Conservation (phyloP, 208 protist species). For the Acanthamoeba royreba region DNA sequence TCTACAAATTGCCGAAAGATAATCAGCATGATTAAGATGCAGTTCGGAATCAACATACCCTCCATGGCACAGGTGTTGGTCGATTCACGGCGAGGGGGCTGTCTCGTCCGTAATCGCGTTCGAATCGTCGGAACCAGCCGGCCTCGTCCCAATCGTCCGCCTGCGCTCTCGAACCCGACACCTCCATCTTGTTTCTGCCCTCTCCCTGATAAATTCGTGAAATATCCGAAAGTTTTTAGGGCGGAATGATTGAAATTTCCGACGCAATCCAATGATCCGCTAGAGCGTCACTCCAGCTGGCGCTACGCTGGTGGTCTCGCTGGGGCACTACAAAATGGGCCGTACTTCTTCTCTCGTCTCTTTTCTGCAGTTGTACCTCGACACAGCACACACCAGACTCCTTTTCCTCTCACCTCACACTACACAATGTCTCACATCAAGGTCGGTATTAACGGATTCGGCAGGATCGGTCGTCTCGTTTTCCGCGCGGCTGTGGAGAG, state of each 20-base stretch:
- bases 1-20: neutral
- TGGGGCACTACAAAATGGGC: neutral
- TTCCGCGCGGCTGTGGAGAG: conserved; percentile 84
- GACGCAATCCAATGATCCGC: neutral
- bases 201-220: neutral
- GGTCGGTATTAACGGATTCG: conserved; percentile 96
- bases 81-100: neutral
- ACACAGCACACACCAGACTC: neutral
- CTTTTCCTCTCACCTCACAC: neutral
- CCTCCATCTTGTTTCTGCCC: too few relatives aligned
- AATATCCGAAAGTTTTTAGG: neutral
- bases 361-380: neutral
- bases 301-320: neutral
- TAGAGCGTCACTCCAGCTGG: neutral
- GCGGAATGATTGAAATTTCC: conserved; percentile 29
- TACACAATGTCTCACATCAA: conserved; percentile 45
- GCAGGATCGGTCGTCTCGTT: conserved; percentile 91
- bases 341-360: neutral
- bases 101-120: neutral
- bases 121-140: conserved; percentile 1
- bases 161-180: neutral
- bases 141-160: neutral
- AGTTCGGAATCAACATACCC: neutral
- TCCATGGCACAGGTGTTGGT: neutral
- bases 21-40: neutral